Conservation (phyloP, 2,329 filamentous ascomycete species). For the Penicillium polonicum region DNA sequence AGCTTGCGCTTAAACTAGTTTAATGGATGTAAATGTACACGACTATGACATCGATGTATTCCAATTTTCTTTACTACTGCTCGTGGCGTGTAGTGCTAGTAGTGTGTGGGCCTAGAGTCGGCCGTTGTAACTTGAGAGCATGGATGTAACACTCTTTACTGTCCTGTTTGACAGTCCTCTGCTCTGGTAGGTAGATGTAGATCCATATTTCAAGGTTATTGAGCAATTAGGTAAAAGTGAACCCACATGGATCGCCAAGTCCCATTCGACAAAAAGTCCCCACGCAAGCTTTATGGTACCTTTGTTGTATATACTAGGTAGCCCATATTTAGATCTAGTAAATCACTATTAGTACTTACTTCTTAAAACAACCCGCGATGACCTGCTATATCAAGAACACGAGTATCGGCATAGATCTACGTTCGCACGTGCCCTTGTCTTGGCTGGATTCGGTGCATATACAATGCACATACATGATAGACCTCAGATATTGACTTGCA, state of each 20-base stretch:
- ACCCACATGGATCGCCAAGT: constrained; percentile 1
- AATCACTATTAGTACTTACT: not conserved
- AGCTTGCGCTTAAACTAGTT: not conserved
- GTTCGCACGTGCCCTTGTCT: constrained; percentile 8
- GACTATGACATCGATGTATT: constrained; percentile 2
- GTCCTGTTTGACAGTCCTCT: not conserved
- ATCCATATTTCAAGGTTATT: not conserved
- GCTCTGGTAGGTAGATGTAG: not conserved
- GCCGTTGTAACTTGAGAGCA: not conserved
- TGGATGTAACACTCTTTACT: not conserved
- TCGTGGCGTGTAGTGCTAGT: too few relatives aligned
- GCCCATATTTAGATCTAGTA: not conserved
- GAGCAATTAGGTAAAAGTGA: not conserved
- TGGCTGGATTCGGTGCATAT: not conserved
- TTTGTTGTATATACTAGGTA: not conserved
- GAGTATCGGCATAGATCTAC: not conserved
- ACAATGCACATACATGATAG: not conserved
- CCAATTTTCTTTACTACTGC: not conserved
- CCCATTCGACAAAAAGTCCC: not conserved
- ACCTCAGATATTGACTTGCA: not conserved
- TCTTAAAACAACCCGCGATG: not conserved
- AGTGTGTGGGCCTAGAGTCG: too few relatives aligned
- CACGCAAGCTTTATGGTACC: not conserved
- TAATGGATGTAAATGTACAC: constrained; percentile 10
- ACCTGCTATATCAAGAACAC: not conserved